Evolutionary conservation across 176 grass and related monocot genomes (phyloP).

Genomic region (Alopecurus myosuroides): DNA sequence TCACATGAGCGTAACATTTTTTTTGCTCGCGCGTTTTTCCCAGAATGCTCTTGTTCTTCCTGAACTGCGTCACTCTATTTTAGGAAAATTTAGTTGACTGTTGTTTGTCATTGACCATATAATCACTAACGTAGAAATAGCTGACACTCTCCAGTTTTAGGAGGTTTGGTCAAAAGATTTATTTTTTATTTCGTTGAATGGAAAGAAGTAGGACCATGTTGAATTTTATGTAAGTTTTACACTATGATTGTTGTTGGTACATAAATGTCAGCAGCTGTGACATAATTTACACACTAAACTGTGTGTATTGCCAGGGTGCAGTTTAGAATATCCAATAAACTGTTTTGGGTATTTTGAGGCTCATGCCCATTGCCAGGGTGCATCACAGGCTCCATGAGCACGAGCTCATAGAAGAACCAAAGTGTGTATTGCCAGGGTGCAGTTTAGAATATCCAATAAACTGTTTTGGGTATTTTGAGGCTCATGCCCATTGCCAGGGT

Average conservation of each 20-base stretch:
- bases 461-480: no score
- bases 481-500: no score
- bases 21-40: not conserved
- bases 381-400: no score
- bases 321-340: no score
- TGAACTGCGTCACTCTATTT: not conserved
- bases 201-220: not conserved
- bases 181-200: no score
- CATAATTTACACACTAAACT: not conserved
- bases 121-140: not conserved
- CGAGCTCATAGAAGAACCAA: no score
- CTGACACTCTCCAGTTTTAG: conserved; percentile 25
- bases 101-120: not conserved
- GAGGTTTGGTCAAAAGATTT: not conserved
- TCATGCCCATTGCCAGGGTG: no score
- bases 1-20: not conserved
- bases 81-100: conserved; percentile 5
- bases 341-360: no score
- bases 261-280: not conserved
- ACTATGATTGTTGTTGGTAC: not conserved
- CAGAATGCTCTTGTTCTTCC: not conserved
- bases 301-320: not conserved
- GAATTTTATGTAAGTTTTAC: conserved; percentile 5
- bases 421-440: not conserved
- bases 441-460: no score